Evolutionary conservation across 2,329 filamentous ascomycete species (phyloP), one percentile per base, ranked within the genome.

Genomic region (Capronia coronata): DNA sequence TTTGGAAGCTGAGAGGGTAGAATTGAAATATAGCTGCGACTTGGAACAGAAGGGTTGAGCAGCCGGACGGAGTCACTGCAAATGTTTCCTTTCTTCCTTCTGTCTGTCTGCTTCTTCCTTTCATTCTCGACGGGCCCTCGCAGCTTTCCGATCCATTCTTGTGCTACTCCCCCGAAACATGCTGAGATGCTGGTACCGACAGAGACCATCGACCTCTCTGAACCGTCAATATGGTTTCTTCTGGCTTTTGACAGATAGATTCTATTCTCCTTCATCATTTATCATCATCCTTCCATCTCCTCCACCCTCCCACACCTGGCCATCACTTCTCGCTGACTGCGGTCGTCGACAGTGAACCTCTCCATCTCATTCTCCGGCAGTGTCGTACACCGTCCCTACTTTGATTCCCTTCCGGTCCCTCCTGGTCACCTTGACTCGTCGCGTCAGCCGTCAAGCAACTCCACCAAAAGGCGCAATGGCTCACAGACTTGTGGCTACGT

Each of bases 381-480:
- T 18, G 34, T 37, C 14, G 14, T 54, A 61, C 41, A 59, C 50
- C 57, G 57, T 54, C 19, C 46, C 44, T n/a, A 45, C 49, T 29
- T 40, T 54, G n/a, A 52, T 14, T 32, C 53, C 25, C 3, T 57
- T 48, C 14, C 51, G 48, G 8, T 48, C 23, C 21, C 47, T 47
- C 37, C 47, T 54, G 41, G 37, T 48, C 29, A 37, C 51, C 11
- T 50, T 39, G 22, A 59, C 43, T 19, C 48, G 46, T 41, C 38
- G 46, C 11, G 47, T 35, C 21, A 44, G 49, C 25, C 48, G 43
- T 22, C 49, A 45, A 21, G 52, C 37, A 27, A n/a, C n/a, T n/a
- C 40, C 27, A 2, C 29, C 48, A 14, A 43, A 16, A 13, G 25
- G 27, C 21, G 32, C 34, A 30, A 51, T 45, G 9, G 19, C 32